These are phyloP conservation scores for Nemania sp. DNA, from an alignment of 2,329 filamentous ascomycete species.

Conservation along the genomic window DNA sequence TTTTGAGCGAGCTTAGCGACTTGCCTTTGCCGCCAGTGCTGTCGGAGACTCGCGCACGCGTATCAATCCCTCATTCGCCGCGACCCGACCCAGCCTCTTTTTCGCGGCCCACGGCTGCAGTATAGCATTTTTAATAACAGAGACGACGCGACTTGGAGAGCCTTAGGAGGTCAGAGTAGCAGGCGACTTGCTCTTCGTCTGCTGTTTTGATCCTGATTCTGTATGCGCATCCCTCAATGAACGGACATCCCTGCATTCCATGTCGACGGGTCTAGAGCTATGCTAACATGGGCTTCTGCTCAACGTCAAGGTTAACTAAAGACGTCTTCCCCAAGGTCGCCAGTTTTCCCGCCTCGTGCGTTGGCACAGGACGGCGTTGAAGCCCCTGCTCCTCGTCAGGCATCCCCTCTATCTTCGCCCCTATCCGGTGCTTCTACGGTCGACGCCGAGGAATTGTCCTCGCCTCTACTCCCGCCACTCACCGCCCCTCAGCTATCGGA, in stretches of 20 bases:
- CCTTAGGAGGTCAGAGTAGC: constrained; percentile 41
- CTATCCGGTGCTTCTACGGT: constrained; percentile 73
- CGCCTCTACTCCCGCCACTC: constrained; percentile 69
- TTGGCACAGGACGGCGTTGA: constrained; percentile 68
- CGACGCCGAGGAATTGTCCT: constrained; percentile 64
- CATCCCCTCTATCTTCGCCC: constrained; percentile 65
- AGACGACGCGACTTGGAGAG: constrained; percentile 33
- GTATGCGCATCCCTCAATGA: constrained; percentile 34
- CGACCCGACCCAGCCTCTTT: constrained; percentile 11
- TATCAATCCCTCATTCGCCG: constrained; percentile 18
- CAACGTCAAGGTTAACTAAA: constrained; percentile 57
- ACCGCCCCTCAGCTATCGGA: constrained; percentile 69
- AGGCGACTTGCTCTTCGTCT: constrained; percentile 44
- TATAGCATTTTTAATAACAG: constrained; percentile 16
- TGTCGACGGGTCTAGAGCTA: constrained; percentile 31
- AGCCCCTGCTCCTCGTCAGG: constrained; percentile 54
- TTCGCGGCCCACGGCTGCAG: constrained; percentile 12
- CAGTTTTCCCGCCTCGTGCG: constrained; percentile 67
- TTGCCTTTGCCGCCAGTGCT: constrained; percentile 21
- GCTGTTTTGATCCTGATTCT: constrained; percentile 43
- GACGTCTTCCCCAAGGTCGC: constrained; percentile 67
- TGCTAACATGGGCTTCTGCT: constrained; percentile 36
- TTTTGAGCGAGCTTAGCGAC: constrained; percentile 32
- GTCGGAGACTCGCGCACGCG: constrained; percentile 29
- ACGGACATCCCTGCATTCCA: constrained; percentile 20